Base-by-base conservation (phyloP, 2,329 filamentous ascomycete genomes). In the Fusarium albidum region DNA sequence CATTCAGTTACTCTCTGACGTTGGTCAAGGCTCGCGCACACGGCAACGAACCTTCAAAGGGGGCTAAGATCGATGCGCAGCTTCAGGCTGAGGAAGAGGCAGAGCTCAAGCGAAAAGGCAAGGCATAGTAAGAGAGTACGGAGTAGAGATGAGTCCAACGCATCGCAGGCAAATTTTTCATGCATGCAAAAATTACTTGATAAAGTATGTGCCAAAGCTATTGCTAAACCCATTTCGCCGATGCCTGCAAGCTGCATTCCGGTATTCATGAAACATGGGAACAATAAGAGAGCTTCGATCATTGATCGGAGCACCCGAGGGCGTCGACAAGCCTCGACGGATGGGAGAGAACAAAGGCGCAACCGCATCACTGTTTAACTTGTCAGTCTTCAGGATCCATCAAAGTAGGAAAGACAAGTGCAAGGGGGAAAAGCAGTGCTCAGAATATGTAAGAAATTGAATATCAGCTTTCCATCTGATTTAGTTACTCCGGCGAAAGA, bases 361-460 rank as follows among this genome's bases (percentile, higher is more conserved):
- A n/a, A 27, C 14, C 39, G 26, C 40, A 55, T 55, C 57, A 65
- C 64, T 68, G 33, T 47, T 8, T 47, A 45, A 51, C 25, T 38
- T 40, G 58, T 69, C 61, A 70, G 70, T 51, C 47, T 45, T 75
- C 41, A 28, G 17, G 31, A 50, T 26, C 14, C 54, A 45, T 28
- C 41, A 32, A 48, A 42, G 43, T 32, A 39, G 46, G 52, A 49
- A 68, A 71, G 67, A 74, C 38, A 41, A 18, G 52, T 37, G 37
- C 21, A 13, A 28, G n/a, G 35, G 39, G 35, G 49, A 55, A 29
- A 34, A 37, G 49, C 33, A 42, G 40, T 55, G 54, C 61, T 96
- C 92, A 96, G 92, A 91, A 96, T 96, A 96, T 96, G 92, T 96
- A 96, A 96, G 92, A 94, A 86, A 86, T 72, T 87, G 78, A 92